These are phyloP conservation scores for Novymonas esmeraldas DNA, from an alignment of 208 protist genomes.

Conservation along the genomic window DNA sequence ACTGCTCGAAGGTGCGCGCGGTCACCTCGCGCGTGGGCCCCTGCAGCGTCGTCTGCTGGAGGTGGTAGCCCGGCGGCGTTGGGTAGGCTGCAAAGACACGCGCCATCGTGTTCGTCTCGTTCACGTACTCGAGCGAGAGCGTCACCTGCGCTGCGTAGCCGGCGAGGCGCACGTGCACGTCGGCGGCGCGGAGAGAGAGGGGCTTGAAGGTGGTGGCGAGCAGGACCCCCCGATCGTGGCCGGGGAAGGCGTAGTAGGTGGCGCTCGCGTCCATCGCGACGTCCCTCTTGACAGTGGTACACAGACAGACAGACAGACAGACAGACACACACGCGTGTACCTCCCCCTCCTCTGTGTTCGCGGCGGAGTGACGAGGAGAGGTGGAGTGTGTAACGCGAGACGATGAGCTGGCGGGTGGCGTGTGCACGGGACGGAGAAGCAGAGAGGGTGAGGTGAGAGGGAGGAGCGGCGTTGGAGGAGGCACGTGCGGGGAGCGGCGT, in stretches of 20 bases:
- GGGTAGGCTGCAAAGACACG: conserved; percentile 57
- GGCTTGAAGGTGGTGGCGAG: conserved; percentile 47
- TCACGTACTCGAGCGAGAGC: conserved; percentile 68
- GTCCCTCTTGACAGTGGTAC: not conserved
- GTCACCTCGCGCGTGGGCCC: conserved; percentile 14
- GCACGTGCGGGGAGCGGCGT: not conserved
- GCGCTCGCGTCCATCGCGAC: conserved; percentile 14
- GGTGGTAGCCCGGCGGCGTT: conserved; percentile 54
- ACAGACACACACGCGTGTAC: conserved; percentile 1
- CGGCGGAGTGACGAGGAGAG: too few species aligned
- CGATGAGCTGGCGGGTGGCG: not conserved
- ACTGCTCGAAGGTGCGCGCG: conserved; percentile 12
- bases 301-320: conserved; percentile 2
- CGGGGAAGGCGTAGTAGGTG: conserved; percentile 53
- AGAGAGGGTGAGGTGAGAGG: not conserved
- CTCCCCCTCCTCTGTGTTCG: not conserved
- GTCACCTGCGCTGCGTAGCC: conserved; percentile 63
- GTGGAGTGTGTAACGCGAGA: not conserved
- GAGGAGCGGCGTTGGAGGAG: not conserved
- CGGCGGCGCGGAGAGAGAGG: conserved; percentile 60
- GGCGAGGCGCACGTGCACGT: conserved; percentile 46
- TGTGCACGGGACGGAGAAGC: not conserved
- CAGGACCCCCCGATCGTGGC: conserved; percentile 48
- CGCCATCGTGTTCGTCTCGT: conserved; percentile 65
- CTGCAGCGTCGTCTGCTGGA: conserved; percentile 35